Conservation (phyloP, 768 basidiomycete species). For the Chalciporus pseudorubinellus region DNA sequence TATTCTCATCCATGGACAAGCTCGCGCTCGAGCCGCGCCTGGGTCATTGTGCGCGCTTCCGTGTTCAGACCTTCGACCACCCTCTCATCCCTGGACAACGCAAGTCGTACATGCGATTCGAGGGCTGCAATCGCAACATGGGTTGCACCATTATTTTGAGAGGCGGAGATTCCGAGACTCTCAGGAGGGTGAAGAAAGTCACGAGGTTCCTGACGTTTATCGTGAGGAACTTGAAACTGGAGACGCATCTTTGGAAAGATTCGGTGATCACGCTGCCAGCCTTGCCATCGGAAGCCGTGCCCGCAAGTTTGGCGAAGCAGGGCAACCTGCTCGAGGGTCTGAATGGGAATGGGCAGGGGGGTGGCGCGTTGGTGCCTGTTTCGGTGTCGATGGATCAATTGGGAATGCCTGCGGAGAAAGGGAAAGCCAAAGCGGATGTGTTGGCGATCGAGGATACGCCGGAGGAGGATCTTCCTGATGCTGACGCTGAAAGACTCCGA, state of each 20-base stretch:
- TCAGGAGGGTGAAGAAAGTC: constrained; percentile 87
- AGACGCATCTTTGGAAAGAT: constrained; percentile 92
- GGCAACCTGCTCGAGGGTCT: constrained; percentile 25
- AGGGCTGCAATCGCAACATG: constrained; percentile 90
- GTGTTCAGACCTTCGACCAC: constrained; percentile 94
- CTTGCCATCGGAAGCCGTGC: constrained; percentile 64
- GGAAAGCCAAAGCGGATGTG: constrained; percentile 10
- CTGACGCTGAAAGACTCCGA: constrained; percentile 65
- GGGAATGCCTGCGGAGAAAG: constrained; percentile 16
- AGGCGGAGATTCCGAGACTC: constrained; percentile 77
- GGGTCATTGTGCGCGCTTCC: constrained; percentile 83
- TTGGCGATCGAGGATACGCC: constrained; percentile 27
- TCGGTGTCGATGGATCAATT: constrained; percentile 28
- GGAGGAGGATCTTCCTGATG: constrained; percentile 58
- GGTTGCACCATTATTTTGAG: constrained; percentile 93
- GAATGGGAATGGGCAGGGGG: constrained; percentile 22
- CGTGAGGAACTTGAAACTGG: constrained; percentile 89
- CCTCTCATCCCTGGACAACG: constrained; percentile 88
- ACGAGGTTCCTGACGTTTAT: constrained; percentile 90
- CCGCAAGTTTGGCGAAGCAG: constrained; percentile 31
- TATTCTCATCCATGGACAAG: constrained; percentile 94
- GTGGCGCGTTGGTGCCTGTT: constrained; percentile 12
- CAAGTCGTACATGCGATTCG: constrained; percentile 98
- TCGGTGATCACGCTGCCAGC: constrained; percentile 74
- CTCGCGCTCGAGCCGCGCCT: constrained; percentile 85